A percentile compares a stretch with the other conserved stretches of the same genome.
These are phyloP conservation scores for Alternaria dauci DNA, from an alignment of 2,329 filamentous ascomycete species.

Conservation along the genomic window DNA sequence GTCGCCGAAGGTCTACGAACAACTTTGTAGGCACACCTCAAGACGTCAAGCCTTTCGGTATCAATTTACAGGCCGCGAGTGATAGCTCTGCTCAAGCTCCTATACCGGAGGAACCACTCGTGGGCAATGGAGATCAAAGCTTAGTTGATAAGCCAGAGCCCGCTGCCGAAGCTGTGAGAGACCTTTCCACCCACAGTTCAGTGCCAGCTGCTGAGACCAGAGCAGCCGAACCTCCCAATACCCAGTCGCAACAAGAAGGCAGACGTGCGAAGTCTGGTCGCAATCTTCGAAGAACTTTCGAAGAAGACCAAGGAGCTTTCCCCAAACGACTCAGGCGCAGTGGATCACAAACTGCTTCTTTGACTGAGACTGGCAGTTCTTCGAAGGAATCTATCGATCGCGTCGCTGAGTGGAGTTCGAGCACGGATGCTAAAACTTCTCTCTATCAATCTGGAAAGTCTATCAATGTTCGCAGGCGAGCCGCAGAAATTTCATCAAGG, in stretches of 20 bases:
- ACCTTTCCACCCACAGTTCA: slow-evolving; percentile 18
- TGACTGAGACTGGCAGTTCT: slow-evolving; percentile 14
- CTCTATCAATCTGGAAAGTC: slow-evolving; percentile 19
- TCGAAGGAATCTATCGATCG: slow-evolving; percentile 7
- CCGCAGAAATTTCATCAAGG: slow-evolving; percentile 22
- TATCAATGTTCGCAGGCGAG: slow-evolving; percentile 6
- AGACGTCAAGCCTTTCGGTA: slow-evolving; percentile 13
- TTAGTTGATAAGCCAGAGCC: neutral
- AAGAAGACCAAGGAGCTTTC: slow-evolving; percentile 6
- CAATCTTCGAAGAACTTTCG: slow-evolving; percentile 33
- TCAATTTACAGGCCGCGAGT: slow-evolving; percentile 4
- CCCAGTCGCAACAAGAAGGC: slow-evolving; percentile 2
- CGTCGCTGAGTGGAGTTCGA: slow-evolving; percentile 10
- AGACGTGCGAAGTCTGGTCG: slow-evolving; percentile 27
- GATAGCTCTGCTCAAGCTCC: slow-evolving; percentile 5
- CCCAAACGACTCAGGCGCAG: slow-evolving; percentile 15
- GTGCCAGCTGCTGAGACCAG: slow-evolving; percentile 30
- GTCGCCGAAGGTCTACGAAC: slow-evolving; percentile 23
- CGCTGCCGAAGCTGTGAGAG: slow-evolving; percentile 28
- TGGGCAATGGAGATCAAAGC: slow-evolving; percentile 6
- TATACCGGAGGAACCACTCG: neutral
- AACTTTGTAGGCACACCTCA: slow-evolving; percentile 16
- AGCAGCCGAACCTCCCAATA: slow-evolving; percentile 17
- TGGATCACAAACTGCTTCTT: slow-evolving; percentile 21
- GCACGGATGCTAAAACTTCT: slow-evolving; percentile 7